These are phyloP conservation scores for Russula ochroleuca DNA, from an alignment of 768 basidiomycete species.

Conservation along the genomic window DNA sequence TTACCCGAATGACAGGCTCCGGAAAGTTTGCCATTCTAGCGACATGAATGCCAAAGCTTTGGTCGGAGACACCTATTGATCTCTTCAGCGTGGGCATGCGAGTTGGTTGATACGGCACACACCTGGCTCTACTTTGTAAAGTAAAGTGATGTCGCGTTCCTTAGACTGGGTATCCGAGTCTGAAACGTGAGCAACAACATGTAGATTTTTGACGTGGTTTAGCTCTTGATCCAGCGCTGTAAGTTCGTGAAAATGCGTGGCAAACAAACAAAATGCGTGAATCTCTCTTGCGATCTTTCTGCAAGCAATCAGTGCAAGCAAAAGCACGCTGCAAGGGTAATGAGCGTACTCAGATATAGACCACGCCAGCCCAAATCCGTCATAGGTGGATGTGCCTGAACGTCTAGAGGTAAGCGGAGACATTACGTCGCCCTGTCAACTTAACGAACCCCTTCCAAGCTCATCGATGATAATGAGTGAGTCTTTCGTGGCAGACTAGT, in stretches of 20 bases:
- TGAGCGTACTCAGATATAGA: conserved; percentile 87
- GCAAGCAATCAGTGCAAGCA: not conserved
- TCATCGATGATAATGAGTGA: conserved; percentile 98
- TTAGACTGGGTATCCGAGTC: conserved; percentile 41
- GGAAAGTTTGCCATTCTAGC: conserved; percentile 98
- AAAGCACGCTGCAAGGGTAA: not conserved
- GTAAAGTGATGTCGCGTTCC: conserved; percentile 74
- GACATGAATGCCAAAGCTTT: conserved; percentile 98
- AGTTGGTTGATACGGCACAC: conserved; percentile 25
- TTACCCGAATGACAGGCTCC: conserved; percentile 82
- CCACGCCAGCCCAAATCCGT: conserved; percentile 98
- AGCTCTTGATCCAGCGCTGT: conserved; percentile 87
- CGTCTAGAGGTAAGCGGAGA: conserved; percentile 8
- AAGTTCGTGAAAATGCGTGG: conserved; percentile 97
- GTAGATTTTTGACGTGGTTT: conserved; percentile 85
- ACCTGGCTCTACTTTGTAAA: conserved; percentile 79
- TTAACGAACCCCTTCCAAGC: conserved; percentile 69
- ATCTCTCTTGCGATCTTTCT: conserved; percentile 93
- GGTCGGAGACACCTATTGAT: conserved; percentile 82
- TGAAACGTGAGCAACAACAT: conserved; percentile 90
- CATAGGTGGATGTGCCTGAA: conserved; percentile 89
- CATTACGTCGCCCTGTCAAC: not conserved
- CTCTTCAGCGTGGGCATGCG: not conserved
- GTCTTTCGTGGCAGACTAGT: conserved; percentile 83
- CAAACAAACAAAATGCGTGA: conserved; percentile 91